A percentile compares a stretch with the other conserved stretches of the same genome.
These are phyloP conservation scores for Neckera pumila DNA, from an alignment of 225 moss, liverwort and hornwort genomes.

Conservation along the genomic window DNA sequence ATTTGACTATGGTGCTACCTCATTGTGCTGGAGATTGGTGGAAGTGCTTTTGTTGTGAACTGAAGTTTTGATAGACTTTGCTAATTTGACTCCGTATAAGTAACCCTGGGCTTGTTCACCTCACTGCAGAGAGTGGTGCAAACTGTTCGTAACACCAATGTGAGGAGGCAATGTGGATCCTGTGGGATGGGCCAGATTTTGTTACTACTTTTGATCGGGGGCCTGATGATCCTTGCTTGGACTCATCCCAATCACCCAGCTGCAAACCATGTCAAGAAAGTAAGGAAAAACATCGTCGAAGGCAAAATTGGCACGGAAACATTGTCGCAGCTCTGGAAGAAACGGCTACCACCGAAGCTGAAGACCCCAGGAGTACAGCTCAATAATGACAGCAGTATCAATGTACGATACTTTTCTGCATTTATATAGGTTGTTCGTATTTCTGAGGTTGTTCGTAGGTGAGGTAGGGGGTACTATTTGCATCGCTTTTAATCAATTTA, in stretches of 20 bases:
- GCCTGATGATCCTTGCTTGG: constrained; percentile 52
- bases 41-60: not conserved
- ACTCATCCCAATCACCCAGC: constrained; percentile 38
- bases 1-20: not conserved
- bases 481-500: not conserved
- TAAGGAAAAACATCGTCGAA: constrained; percentile 12
- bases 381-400: not conserved
- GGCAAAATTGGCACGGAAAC: constrained; percentile 29
- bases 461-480: not conserved
- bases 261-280: constrained; percentile 14
- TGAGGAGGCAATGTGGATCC: constrained; percentile 44
- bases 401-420: not conserved
- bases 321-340: constrained; percentile 29
- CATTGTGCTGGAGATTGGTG: not conserved
- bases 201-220: constrained; percentile 43
- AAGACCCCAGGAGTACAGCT: not conserved
- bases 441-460: not conserved
- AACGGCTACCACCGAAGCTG: constrained; percentile 24
- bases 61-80: not conserved
- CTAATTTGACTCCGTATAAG: not conserved
- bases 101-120: not conserved
- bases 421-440: not conserved
- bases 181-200: constrained; percentile 77
- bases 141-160: constrained; percentile 40
- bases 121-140: constrained; percentile 52